Percentiles rank a stretch among this genome's conserved stretches.
Evolutionary conservation across 2,329 filamentous ascomycete genomes (phyloP).

Genomic region (Allantophomopsis lycopodina): DNA sequence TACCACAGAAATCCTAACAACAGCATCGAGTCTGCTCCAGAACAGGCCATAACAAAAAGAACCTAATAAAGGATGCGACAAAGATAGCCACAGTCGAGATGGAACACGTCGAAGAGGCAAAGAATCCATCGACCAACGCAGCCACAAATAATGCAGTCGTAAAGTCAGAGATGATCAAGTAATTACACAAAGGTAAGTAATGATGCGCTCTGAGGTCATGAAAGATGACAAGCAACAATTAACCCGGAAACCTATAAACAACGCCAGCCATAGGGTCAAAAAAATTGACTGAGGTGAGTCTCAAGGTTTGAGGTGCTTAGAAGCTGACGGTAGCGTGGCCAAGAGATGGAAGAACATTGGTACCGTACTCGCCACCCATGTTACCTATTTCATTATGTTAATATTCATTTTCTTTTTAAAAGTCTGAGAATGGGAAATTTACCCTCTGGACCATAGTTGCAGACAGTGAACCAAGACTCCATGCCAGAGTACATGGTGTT

Average conservation of each 20-base stretch:
- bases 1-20: too few relatives aligned
- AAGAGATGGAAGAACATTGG: slow-evolving; percentile 32
- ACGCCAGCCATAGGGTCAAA: background rate
- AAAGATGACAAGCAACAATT: slow-evolving; percentile 1
- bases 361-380: slow-evolving; percentile 33
- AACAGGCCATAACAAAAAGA: too few relatives aligned
- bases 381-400: slow-evolving; percentile 31
- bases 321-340: slow-evolving; percentile 21
- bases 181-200: slow-evolving; percentile 4
- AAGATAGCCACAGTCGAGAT: too few relatives aligned
- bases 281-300: background rate
- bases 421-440: slow-evolving; percentile 21
- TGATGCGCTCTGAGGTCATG: slow-evolving; percentile 3
- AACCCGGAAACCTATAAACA: background rate
- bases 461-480: slow-evolving; percentile 65
- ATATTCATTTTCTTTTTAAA: slow-evolving; percentile 4
- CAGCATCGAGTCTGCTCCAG: too few relatives aligned
- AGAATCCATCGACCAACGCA: too few relatives aligned
- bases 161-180: too few relatives aligned
- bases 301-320: background rate
- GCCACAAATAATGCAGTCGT: too few relatives aligned
- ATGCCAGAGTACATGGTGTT: slow-evolving; percentile 28
- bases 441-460: slow-evolving; percentile 74
- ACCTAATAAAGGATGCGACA: too few relatives aligned
- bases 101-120: too few relatives aligned